phyloP scores from a whole-genome alignment of 345 rosid species.

The Adansonia digitata region DNA sequence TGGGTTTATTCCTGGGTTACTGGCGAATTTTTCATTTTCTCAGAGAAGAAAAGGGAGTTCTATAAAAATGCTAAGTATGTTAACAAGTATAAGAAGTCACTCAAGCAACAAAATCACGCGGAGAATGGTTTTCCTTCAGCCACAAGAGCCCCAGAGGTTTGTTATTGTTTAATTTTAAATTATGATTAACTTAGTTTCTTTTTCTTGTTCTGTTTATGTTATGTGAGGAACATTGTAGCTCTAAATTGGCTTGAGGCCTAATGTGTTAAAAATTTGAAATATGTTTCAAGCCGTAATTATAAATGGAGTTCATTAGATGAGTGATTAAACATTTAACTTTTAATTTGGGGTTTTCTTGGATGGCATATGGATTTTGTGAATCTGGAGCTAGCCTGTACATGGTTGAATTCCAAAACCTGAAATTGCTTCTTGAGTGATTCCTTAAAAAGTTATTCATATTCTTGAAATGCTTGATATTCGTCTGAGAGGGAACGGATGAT shows the following conservation, averaged over 20 bases:
- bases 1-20: neutral
- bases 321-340: neutral
- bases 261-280: neutral
- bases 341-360: neutral
- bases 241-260: neutral
- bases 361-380: constrained; percentile 1
- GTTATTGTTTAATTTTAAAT: neutral
- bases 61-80: constrained; percentile 78
- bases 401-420: neutral
- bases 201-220: constrained; percentile 18
- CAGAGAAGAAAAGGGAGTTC: constrained; percentile 73
- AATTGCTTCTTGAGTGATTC: neutral
- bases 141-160: neutral
- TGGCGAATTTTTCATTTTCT: constrained; percentile 8
- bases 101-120: neutral
- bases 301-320: neutral
- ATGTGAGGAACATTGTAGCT: constrained; percentile 34
- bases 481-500: neutral
- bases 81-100: constrained; percentile 35
- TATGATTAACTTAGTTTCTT: neutral
- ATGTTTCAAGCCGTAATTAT: neutral
- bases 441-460: neutral
- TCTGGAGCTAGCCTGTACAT: neutral
- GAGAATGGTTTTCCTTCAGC: neutral
- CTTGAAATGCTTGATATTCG: neutral